A percentile compares a stretch with the other conserved stretches of the same genome.
phyloP scores from a whole-genome alignment of 345 rosid species.

The Kernera saxatilis region DNA sequence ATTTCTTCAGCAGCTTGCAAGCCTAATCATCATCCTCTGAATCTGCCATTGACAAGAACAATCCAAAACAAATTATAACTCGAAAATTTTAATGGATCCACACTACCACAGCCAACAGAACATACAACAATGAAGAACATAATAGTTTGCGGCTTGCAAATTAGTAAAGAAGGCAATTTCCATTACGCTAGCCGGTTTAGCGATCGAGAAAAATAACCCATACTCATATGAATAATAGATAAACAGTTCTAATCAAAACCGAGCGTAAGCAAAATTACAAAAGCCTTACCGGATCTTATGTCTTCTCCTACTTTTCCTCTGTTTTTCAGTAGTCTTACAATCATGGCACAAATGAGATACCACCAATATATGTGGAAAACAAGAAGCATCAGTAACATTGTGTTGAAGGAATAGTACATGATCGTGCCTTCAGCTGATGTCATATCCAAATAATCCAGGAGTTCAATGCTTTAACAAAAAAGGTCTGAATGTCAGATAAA shows the following conservation, averaged over 20 bases:
- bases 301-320: constrained; percentile 94
- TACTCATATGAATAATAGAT: not conserved
- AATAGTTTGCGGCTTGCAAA: not conserved
- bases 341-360: constrained; percentile 86
- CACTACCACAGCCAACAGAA: not conserved
- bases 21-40: constrained; percentile 91
- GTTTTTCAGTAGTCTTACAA: constrained; percentile 70
- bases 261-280: not conserved
- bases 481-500: not conserved
- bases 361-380: constrained; percentile 98
- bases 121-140: not conserved
- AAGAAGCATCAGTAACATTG: constrained; percentile 76
- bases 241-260: not conserved
- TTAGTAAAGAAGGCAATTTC: not conserved
- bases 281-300: constrained; percentile 84
- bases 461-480: constrained; percentile 46
- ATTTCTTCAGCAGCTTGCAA: constrained; percentile 14
- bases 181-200: not conserved
- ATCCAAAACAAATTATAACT: not conserved
- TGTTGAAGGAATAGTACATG: constrained; percentile 75
- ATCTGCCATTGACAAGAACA: constrained; percentile 44
- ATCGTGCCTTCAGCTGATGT: constrained; percentile 30
- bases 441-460: constrained; percentile 46
- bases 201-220: not conserved
- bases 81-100: not conserved